Conservation (phyloP, 2,329 filamentous ascomycete species). For the Colletotrichum paranaense region DNA sequence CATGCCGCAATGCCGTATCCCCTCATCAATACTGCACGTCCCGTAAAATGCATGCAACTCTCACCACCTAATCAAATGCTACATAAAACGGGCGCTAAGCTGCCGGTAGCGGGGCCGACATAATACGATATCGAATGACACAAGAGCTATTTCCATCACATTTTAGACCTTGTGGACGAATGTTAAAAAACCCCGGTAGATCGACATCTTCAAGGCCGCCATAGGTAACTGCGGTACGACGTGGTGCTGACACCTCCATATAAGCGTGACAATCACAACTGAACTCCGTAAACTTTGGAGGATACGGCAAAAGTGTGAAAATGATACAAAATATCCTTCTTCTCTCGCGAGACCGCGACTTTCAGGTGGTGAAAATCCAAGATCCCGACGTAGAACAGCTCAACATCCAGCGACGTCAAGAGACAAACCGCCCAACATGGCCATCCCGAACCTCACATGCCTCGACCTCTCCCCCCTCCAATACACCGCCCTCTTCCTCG, state of each 20-base stretch:
- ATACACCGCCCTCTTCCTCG: neutral
- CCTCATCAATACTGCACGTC: neutral
- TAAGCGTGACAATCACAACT: neutral
- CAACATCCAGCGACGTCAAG: no score
- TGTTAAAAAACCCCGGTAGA: neutral
- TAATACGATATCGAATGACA: neutral
- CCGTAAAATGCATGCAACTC: neutral
- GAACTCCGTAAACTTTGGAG: no score
- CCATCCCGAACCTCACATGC: no score
- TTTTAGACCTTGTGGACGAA: neutral
- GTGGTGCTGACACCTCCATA: conserved; percentile 4
- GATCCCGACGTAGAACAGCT: neutral
- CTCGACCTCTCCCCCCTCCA: neutral
- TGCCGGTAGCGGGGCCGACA: neutral
- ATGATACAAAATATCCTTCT: neutral
- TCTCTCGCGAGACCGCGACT: no score
- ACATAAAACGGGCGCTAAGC: neutral
- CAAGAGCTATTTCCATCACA: neutral
- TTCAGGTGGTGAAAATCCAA: no score
- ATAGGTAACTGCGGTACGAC: conserved; percentile 2
- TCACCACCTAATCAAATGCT: neutral
- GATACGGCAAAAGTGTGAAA: neutral
- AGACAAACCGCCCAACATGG: no score
- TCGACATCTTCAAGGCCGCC: neutral
- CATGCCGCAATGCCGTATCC: neutral